Evolutionary conservation across 2,329 filamentous ascomycete species (phyloP).

Genomic region (Ceratocystis cacaofunesta): DNA sequence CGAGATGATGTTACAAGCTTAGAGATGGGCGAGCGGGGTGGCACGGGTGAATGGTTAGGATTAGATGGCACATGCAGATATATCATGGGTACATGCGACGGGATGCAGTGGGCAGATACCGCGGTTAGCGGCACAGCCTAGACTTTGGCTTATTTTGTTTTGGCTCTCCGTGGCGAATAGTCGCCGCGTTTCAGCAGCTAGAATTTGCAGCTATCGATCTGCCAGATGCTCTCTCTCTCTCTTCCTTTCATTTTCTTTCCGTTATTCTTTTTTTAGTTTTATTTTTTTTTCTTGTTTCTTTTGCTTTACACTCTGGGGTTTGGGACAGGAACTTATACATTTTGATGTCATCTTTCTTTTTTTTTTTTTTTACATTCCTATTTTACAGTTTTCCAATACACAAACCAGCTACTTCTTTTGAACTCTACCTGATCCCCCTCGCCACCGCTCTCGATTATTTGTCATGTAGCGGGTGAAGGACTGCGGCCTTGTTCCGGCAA

Average conservation of each 20-base stretch:
- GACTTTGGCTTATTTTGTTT: too few relatives aligned
- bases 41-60: too few relatives aligned
- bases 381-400: neutral
- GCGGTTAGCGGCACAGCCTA: too few relatives aligned
- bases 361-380: neutral
- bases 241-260: neutral
- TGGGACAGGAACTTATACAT: neutral
- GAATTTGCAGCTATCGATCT: neutral
- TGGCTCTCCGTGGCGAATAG: too few relatives aligned
- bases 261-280: neutral
- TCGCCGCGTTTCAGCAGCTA: too few relatives aligned
- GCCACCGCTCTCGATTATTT: neutral
- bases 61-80: too few relatives aligned
- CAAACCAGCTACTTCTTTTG: neutral
- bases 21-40: too few relatives aligned
- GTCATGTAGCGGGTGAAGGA: too few relatives aligned
- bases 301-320: neutral
- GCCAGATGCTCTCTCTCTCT: neutral
- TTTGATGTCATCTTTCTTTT: neutral
- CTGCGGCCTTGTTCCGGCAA: too few relatives aligned
- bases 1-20: neutral
- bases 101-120: too few relatives aligned
- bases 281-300: conserved; percentile 13
- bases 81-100: too few relatives aligned
- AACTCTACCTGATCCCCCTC: neutral